Conservation (phyloP, 306 rosid genomes). For the Begonia masoniana region DNA sequence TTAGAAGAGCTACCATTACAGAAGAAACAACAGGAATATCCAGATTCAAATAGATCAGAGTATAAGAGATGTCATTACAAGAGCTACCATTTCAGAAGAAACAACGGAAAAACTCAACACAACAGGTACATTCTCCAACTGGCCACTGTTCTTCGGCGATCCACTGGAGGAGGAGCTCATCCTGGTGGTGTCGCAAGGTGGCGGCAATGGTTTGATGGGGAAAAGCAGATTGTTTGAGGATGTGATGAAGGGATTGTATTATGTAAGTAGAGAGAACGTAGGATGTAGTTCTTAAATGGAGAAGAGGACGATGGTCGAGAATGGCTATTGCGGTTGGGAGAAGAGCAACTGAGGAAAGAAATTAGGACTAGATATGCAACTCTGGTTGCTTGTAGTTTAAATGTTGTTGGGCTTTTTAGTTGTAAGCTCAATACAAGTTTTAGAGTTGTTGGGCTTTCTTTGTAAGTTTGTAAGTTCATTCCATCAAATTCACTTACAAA, state of each 20-base stretch:
- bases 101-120: constrained; percentile 3
- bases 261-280: constrained; percentile 60
- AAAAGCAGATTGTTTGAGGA: constrained; percentile 67
- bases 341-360: constrained; percentile 52
- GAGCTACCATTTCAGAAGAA: too few species aligned
- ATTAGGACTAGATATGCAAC: constrained; percentile 69
- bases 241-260: constrained; percentile 74
- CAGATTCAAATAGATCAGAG: too few species aligned
- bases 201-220: constrained; percentile 20
- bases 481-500: too few species aligned
- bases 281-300: constrained; percentile 84
- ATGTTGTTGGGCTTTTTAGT: constrained; percentile 41
- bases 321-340: constrained; percentile 93
- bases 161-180: constrained; percentile 66
- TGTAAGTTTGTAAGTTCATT: too few species aligned
- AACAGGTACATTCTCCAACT: constrained; percentile 42
- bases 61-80: too few species aligned
- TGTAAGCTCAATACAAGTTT: constrained; percentile 6
- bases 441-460: too few species aligned
- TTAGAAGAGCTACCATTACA: too few species aligned
- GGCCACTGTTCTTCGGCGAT: constrained; percentile 81
- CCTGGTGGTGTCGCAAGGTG: constrained; percentile 42
- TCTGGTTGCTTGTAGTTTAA: constrained; percentile 79
- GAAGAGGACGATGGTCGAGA: constrained; percentile 46
- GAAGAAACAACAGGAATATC: too few species aligned